phyloP scores from a whole-genome alignment of 73 alveolate genomes.

The Blepharisma japonicum region DNA sequence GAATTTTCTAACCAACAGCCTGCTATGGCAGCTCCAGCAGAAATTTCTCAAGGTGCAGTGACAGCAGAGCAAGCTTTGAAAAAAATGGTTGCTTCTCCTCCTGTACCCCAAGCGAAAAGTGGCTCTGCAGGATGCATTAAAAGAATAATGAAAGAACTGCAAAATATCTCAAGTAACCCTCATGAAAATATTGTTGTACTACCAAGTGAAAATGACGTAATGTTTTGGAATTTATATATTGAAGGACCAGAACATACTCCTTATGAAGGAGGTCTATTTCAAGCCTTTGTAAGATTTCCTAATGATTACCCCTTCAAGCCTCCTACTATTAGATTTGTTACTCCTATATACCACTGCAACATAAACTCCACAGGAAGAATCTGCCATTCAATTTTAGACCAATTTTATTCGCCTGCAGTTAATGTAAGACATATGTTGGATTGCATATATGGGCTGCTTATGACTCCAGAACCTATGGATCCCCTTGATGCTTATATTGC shows the following conservation, averaged over 20 bases:
- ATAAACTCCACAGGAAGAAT: constrained; percentile 38
- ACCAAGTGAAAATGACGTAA: constrained; percentile 43
- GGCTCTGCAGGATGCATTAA: neutral
- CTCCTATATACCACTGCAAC: constrained; percentile 50
- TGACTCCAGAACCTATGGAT: constrained; percentile 50
- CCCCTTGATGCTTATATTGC: constrained; percentile 52
- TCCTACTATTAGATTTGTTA: constrained; percentile 41
- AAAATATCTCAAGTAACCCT: neutral
- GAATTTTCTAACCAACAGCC: constrained; percentile 20
- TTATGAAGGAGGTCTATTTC: constrained; percentile 52
- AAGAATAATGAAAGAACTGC: constrained; percentile 41
- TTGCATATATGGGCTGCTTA: constrained; percentile 36
- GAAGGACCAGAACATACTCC: constrained; percentile 56
- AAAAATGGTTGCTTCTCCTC: too few relatives aligned
- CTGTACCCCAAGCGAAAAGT: too few relatives aligned
- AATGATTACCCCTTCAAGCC: constrained; percentile 61
- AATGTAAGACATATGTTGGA: constrained; percentile 31
- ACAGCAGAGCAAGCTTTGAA: constrained; percentile 22
- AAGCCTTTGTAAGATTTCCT: constrained; percentile 39
- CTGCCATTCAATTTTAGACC: constrained; percentile 40
- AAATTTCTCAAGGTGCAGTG: constrained; percentile 13
- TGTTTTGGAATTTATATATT: constrained; percentile 40
- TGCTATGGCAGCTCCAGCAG: constrained; percentile 10
- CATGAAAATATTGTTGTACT: constrained; percentile 25
- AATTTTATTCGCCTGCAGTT: constrained; percentile 45